Conservation (phyloP, 2,329 filamentous ascomycete species). For the Cryphonectria radicalis region DNA sequence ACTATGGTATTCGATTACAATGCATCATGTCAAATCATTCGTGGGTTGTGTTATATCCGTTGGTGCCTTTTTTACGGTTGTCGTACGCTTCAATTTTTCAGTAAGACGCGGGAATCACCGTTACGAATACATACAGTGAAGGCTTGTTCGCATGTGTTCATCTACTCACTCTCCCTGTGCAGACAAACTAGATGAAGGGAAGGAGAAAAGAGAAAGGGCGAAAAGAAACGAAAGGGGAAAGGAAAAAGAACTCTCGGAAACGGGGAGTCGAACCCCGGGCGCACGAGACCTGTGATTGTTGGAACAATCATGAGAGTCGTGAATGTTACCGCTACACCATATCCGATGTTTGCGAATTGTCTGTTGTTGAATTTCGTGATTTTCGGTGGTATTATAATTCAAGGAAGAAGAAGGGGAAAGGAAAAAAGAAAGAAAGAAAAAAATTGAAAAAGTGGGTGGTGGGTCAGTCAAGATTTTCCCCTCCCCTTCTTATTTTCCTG, state of each 20-base stretch:
- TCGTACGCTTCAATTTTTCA: too few species aligned
- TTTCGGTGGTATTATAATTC: constrained; percentile 10
- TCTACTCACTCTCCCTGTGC: too few species aligned
- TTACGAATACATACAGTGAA: too few species aligned
- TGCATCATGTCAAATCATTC: too few species aligned
- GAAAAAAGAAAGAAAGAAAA: too few species aligned
- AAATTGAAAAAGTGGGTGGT: background rate
- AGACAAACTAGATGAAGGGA: too few species aligned
- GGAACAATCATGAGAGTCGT: constrained; percentile 23
- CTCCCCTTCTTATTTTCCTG: background rate
- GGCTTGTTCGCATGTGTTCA: too few species aligned
- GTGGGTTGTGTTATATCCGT: too few species aligned
- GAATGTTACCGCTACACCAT: constrained; percentile 30
- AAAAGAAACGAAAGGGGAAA: background rate
- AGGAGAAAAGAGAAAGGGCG: background rate
- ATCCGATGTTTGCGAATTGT: constrained; percentile 21
- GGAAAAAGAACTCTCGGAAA: constrained; percentile 22
- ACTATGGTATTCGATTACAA: too few species aligned
- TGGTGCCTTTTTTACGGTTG: too few species aligned
- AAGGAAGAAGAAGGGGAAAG: background rate
- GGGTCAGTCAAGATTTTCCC: background rate
- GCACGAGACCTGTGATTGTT: constrained; percentile 19
- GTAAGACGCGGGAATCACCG: too few species aligned
- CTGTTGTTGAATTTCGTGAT: background rate
- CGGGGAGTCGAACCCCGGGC: constrained; percentile 30